Base-by-base conservation (phyloP, 495 filamentous ascomycete species). In the Delitschia confertaspora region DNA sequence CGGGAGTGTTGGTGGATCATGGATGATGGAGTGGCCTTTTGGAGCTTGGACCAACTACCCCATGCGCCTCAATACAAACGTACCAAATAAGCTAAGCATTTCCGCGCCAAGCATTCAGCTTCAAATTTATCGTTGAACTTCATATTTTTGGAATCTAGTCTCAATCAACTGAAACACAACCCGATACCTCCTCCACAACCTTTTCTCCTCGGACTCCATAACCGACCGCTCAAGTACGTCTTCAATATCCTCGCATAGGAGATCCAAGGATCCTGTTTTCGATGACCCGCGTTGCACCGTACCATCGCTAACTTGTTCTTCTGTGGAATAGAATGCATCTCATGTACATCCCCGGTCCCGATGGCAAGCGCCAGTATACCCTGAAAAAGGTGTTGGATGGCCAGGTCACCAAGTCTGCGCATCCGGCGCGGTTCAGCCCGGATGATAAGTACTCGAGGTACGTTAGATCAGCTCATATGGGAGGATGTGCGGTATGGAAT, bases 381-480 rank as follows among this genome's bases (percentile, higher is more conserved):
- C 77, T 89, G 40, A 82, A 88, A 64, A 93, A 91, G 66, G 73
- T 87, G 51, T 66, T 78, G 17, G 63, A 74, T 43, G 80, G 82
- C 53, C 75, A 85, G 55, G 82, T 95, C 59, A 93, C 93, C 57
- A 93, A 89, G 71, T 88, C 82, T 33, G 91, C 91, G 27, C 91
- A 98, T 74, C 91, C 93, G 16, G 93, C 93, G 33, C 73, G 93
- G 47, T 98, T 95, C 72, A 91, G 85, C 25, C 91, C 91, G 46
- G 91, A 98, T 69, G 91, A 98, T 71, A 93, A 91, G 69, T 94
- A 89, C 70, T 95, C 88, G 52, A 78, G 77, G 79, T 83, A 64
- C 42, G 73, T 53, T 4, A 16, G 11, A 20, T 33, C n/a, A n/a
- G n/a, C n/a, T n/a, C n/a, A 18, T 22, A 32, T 37, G 33, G 19